Base-by-base conservation (phyloP, 768 basidiomycete genomes). In the Nidularia sp. region DNA sequence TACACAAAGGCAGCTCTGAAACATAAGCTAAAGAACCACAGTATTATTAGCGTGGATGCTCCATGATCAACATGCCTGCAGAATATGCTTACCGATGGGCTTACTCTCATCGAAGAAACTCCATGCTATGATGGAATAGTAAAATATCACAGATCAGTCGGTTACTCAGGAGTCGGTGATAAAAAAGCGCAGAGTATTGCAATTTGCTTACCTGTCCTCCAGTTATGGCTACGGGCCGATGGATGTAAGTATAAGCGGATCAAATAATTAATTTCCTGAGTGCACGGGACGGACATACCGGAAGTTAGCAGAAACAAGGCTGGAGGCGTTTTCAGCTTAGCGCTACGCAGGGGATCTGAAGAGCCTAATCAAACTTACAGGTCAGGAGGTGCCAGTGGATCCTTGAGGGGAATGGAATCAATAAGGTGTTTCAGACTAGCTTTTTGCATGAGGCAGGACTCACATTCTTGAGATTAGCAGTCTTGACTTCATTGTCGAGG, bases 401-500 rank as follows among this genome's bases (percentile, higher is more conserved):
- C 74, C 73, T 75, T 41, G 9, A 15, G 22, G 9, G 13, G 22
- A 9, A 45, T 13, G 12, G 13, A 34, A 49, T 34, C 8, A 47
- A 42, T 32, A 44, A 32, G 48, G 18, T 42, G 3, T 42, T 47
- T 15, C 48, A 50, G 9, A 10, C 22, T 41, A 34, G 45, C 36
- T 44, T 47, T 29, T 41, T 34, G 33, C 32, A 51, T 22, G 34
- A 45, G 41, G 31, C 43, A 34, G 8, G 5, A 61, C 73, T 54
- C 55, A 75, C 78, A 39, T 66, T 69, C 66, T 82, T 71, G 56
- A 83, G 60, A 50, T 77, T 73, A 13, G 73, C 77, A 2, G 82
- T 82, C 70, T 83, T 82, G 55, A 84, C 77, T 62, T 84, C 83
- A 6, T 76, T 74, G 58, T 83, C 81, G 35, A 85, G 64, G 58